Conservation (phyloP, 2,329 filamentous ascomycete genomes). For the Xylaria sp. region DNA sequence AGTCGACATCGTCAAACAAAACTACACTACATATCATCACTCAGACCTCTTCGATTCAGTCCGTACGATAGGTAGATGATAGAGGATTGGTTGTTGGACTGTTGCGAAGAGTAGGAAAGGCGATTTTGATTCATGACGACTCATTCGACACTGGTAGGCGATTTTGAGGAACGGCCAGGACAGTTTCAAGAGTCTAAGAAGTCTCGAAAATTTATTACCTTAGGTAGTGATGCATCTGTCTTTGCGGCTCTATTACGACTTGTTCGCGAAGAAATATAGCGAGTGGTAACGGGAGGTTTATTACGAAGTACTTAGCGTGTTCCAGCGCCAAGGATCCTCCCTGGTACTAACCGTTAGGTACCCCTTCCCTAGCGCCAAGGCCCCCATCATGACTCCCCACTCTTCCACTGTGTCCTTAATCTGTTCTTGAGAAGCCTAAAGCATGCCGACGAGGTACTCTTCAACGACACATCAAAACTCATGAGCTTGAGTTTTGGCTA, state of each 20-base stretch:
- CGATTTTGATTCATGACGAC: not conserved
- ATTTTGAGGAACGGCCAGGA: not conserved
- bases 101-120: not conserved
- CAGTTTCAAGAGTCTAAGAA: not conserved
- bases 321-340: not conserved
- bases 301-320: not conserved
- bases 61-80: not conserved
- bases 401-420: not conserved
- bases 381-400: not conserved
- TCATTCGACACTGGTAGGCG: not conserved
- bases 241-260: too few relatives aligned
- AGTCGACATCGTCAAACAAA: not conserved
- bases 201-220: too few relatives aligned
- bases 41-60: not conserved
- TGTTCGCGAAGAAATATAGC: too few relatives aligned
- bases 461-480: constrained; percentile 9
- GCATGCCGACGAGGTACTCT: not conserved
- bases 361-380: not conserved
- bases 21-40: not conserved
- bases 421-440: not conserved
- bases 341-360: not conserved
- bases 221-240: too few relatives aligned
- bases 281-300: too few relatives aligned
- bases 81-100: not conserved
- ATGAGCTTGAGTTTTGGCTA: constrained; percentile 37